Base-by-base conservation (phyloP, 257 asterid species). In the Gentiana macrophylla region DNA sequence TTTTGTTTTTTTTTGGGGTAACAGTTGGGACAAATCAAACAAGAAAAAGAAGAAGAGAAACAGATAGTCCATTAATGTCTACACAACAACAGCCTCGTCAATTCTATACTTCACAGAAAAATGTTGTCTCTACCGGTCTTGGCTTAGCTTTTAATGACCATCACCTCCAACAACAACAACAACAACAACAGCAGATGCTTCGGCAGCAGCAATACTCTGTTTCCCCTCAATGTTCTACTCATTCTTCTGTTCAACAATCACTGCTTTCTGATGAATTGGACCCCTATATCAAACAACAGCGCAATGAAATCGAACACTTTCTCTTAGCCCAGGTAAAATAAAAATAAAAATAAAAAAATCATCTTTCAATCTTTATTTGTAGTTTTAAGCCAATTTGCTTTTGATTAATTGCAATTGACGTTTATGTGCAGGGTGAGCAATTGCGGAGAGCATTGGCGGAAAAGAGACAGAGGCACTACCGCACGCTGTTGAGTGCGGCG, bases 111-210 rank as follows among this genome's bases (percentile, higher is more conserved):
- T 61, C 58, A 0, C 74, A 63, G 12, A 68, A 67, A 35, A 66
- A 74, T 64, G 77, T 64, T 9, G 77, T 74, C 9, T 68, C 74
- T 43, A 74, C 79, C 12, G 79, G 84, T 55, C 84, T 78, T 24
- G 74, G 74, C 43, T 53, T 78, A 37, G 63, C 80, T 33, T 71
- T 68, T 8, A 79, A 74, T 6, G 73, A 64, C 32, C 71, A 70
- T 7, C 57, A 62, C 1, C 77, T 60, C 24, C 24, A 49, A 0
- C 64, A 12, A 6, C 66, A 35, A 5, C 67, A 50, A 1, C 71
- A 43, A 24, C 58, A 33, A 4, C 52, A 35, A 0, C 74, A 56
- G 4, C 57, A 36, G 1, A 62, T 49, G 5, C 48, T 5, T 13
- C 35, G 10, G 24, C 55, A 15, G 15, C 56, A 59, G 8, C 61